phyloP scores from a whole-genome alignment of 768 basidiomycete species.

The Amanita subjunquillea region DNA sequence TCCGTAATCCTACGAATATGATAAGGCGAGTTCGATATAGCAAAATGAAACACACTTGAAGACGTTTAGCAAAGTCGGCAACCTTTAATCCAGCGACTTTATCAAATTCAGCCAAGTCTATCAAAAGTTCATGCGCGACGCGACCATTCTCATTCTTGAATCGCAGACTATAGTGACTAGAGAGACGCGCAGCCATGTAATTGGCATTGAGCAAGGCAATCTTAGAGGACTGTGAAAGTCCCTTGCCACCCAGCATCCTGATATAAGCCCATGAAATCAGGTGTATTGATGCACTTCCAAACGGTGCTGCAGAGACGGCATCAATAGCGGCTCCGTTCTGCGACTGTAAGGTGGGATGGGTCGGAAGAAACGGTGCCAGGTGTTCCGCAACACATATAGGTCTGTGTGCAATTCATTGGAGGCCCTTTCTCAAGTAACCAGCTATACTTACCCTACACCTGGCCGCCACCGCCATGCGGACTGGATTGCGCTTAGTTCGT shows the following conservation, averaged over 20 bases:
- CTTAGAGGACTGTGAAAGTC: conserved; percentile 77
- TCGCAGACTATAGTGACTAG: conserved; percentile 74
- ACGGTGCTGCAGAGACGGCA: conserved; percentile 87
- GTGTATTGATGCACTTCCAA: conserved; percentile 89
- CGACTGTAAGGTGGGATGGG: conserved; percentile 64
- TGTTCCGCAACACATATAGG: conserved; percentile 94
- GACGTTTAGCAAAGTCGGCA: conserved; percentile 90
- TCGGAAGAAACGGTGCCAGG: conserved; percentile 88
- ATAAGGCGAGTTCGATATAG: background rate
- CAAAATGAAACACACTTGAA: conserved; percentile 50
- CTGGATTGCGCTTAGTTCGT: conserved; percentile 23
- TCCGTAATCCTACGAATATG: conserved; percentile 58
- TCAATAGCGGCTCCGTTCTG: conserved; percentile 68
- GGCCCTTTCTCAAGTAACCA: conserved; percentile 3
- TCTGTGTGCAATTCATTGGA: conserved; percentile 20
- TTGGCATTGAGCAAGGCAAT: conserved; percentile 91
- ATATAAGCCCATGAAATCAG: conserved; percentile 99
- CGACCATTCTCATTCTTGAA: conserved; percentile 87
- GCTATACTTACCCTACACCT: conserved; percentile 66
- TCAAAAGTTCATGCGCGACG: conserved; percentile 92
- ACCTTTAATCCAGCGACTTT: conserved; percentile 86
- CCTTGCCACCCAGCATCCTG: conserved; percentile 97
- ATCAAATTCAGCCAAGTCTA: conserved; percentile 94
- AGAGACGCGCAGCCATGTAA: conserved; percentile 88
- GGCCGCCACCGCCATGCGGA: conserved; percentile 96